phyloP scores from a whole-genome alignment of 1,139 yeast species.

The Yamadazyma jaroonii region DNA sequence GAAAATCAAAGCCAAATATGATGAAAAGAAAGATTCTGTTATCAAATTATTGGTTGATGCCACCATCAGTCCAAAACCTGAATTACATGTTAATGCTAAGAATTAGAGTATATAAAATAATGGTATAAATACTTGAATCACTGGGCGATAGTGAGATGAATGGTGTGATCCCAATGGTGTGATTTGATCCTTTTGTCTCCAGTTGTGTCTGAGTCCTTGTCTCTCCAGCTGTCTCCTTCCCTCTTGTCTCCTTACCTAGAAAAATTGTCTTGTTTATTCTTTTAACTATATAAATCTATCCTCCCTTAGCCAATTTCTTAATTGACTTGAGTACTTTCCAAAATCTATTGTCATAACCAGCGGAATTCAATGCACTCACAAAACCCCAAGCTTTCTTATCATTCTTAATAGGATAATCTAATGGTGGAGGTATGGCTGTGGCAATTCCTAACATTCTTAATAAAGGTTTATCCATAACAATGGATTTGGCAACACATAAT shows the following conservation, averaged over 20 bases:
- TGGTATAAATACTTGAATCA: too few species aligned
- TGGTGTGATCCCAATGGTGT: too few species aligned
- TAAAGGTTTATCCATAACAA: constrained; percentile 80
- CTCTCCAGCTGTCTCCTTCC: too few species aligned
- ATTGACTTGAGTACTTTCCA: constrained; percentile 58
- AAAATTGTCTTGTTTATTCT: too few species aligned
- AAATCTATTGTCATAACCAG: constrained; percentile 76
- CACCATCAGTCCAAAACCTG: constrained; percentile 75
- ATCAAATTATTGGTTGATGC: constrained; percentile 77
- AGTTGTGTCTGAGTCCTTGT: too few species aligned
- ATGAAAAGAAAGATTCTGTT: constrained; percentile 63
- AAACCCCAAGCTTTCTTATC: constrained; percentile 85
- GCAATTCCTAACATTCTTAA: constrained; percentile 57
- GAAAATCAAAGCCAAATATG: constrained; percentile 60
- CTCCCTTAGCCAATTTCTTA: constrained; percentile 39
- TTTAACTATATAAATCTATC: constrained; percentile 12
- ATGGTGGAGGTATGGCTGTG: constrained; percentile 78
- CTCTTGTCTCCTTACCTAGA: too few species aligned
- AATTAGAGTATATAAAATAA: not conserved
- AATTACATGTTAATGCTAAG: constrained; percentile 62
- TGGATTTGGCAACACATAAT: constrained; percentile 77
- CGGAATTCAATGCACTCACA: constrained; percentile 75
- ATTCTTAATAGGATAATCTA: constrained; percentile 87
- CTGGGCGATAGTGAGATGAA: too few species aligned
- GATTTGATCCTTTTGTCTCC: too few species aligned